These are phyloP conservation scores for Cryptococcus wingfieldii DNA, from an alignment of 1,284 basidiomycete species.

Conservation along the genomic window DNA sequence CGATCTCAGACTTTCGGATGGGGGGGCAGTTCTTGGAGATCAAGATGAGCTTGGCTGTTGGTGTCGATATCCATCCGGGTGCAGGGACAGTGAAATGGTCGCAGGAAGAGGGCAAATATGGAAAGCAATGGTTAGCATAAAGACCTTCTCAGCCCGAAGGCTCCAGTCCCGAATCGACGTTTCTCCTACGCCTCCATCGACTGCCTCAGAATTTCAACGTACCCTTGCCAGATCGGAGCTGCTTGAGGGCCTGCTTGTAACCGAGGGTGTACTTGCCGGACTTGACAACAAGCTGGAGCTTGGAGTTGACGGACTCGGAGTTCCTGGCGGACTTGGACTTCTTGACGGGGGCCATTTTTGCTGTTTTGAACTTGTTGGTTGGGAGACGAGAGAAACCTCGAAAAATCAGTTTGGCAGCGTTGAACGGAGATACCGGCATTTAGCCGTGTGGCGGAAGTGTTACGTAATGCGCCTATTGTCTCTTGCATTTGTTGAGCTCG, in stretches of 20 bases:
- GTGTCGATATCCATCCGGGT: slow-evolving; percentile 17
- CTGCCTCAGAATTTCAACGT: slow-evolving; percentile 50
- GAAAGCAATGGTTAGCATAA: slow-evolving; percentile 55
- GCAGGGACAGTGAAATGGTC: slow-evolving; percentile 1
- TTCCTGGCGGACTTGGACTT: slow-evolving; percentile 89
- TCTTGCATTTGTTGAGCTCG: not conserved
- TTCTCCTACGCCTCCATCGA: not conserved
- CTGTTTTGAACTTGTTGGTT: slow-evolving; percentile 10
- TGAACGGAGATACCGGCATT: not conserved
- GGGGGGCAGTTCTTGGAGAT: slow-evolving; percentile 99
- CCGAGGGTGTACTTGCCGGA: slow-evolving; percentile 78
- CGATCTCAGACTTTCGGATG: slow-evolving; percentile 97
- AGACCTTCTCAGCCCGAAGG: slow-evolving; percentile 93
- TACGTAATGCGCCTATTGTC: not conserved
- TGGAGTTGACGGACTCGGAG: slow-evolving; percentile 91
- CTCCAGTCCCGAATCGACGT: slow-evolving; percentile 71
- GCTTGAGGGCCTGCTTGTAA: slow-evolving; percentile 96
- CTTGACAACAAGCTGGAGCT: slow-evolving; percentile 97
- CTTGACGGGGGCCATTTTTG: slow-evolving; percentile 81
- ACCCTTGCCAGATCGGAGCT: slow-evolving; percentile 98
- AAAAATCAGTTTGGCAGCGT: not conserved
- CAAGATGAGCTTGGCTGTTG: slow-evolving; percentile 90
- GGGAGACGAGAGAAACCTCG: not conserved
- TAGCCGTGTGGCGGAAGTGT: not conserved
- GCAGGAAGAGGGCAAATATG: slow-evolving; percentile 14